Conservation (phyloP, 805 yeast species). For the Lachancea sp. region DNA sequence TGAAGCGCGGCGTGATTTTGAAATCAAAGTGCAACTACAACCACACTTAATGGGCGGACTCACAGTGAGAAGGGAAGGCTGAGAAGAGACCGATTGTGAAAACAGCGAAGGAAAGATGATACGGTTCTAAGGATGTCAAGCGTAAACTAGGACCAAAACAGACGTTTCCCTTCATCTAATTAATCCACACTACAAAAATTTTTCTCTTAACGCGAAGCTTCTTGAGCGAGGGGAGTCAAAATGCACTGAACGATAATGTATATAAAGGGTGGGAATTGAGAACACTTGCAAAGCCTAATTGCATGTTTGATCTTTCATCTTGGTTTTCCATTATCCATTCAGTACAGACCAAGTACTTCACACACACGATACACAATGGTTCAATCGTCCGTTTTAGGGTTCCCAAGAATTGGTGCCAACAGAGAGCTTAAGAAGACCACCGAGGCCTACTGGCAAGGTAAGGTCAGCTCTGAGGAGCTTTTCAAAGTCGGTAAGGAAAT, state of each 20-base stretch:
- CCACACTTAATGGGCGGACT: slow-evolving; percentile 3
- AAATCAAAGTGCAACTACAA: not conserved
- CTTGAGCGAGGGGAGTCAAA: not conserved
- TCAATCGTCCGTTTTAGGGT: slow-evolving; percentile 94
- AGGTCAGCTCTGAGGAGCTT: slow-evolving; percentile 79
- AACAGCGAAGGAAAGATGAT: not conserved
- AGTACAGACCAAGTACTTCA: slow-evolving; percentile 4
- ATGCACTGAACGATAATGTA: not conserved
- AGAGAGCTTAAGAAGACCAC: slow-evolving; percentile 99
- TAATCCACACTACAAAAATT: too few species aligned
- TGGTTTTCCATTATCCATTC: not conserved
- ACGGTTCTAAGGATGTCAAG: too few species aligned
- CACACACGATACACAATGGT: slow-evolving; percentile 54
- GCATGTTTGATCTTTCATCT: too few species aligned
- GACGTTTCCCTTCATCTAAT: too few species aligned
- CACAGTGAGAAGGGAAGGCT: not conserved
- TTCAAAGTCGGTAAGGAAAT: slow-evolving; percentile 90
- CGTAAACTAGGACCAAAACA: too few species aligned
- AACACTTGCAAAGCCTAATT: not conserved
- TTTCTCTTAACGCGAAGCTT: too few species aligned
- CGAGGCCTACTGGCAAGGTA: slow-evolving; percentile 98
- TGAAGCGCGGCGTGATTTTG: not conserved
- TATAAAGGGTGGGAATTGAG: slow-evolving; percentile 5
- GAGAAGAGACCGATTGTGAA: too few species aligned
- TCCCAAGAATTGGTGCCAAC: slow-evolving; percentile 99